Evolutionary conservation across 768 basidiomycete species (phyloP).

Genomic region (Postia placenta): DNA sequence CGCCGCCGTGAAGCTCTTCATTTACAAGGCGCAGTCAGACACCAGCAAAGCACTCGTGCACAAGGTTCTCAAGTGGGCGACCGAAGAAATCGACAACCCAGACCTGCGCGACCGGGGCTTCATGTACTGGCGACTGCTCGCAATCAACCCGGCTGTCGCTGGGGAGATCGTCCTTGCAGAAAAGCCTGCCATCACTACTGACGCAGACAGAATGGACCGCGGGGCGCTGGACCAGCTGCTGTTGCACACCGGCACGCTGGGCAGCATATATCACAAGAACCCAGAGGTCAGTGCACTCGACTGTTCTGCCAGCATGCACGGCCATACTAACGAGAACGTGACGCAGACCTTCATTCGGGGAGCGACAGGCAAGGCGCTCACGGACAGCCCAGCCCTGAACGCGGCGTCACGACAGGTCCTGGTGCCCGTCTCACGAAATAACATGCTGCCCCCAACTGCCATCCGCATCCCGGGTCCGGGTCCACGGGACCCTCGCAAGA

Average conservation of each 20-base stretch:
- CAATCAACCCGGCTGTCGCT: slow-evolving; percentile 85
- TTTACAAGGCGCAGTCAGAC: slow-evolving; percentile 80
- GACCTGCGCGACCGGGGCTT: slow-evolving; percentile 96
- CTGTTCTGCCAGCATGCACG: background rate
- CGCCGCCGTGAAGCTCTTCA: slow-evolving; percentile 92
- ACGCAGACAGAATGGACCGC: slow-evolving; percentile 96
- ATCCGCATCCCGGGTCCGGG: slow-evolving; percentile 61
- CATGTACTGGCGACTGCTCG: slow-evolving; percentile 99
- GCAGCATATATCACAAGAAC: slow-evolving; percentile 97
- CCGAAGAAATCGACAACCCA: slow-evolving; percentile 97
- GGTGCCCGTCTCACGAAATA: slow-evolving; percentile 50
- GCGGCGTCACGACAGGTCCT: slow-evolving; percentile 68
- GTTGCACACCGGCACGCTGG: slow-evolving; percentile 88
- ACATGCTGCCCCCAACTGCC: slow-evolving; percentile 32
- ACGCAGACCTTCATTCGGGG: slow-evolving; percentile 87
- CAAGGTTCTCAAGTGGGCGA: slow-evolving; percentile 94
- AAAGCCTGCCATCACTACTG: slow-evolving; percentile 96
- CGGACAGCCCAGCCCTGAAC: slow-evolving; percentile 89
- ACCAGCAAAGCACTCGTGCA: slow-evolving; percentile 86
- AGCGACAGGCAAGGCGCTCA: slow-evolving; percentile 74
- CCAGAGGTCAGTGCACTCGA: slow-evolving; percentile 56
- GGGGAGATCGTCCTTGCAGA: slow-evolving; percentile 87
- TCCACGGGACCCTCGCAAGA: slow-evolving; percentile 41
- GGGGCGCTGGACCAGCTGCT: slow-evolving; percentile 93
- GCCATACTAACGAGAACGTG: slow-evolving; percentile 4